These are phyloP conservation scores for Ehretia macrophylla DNA, from an alignment of 257 asterid genomes.

Conservation along the genomic window DNA sequence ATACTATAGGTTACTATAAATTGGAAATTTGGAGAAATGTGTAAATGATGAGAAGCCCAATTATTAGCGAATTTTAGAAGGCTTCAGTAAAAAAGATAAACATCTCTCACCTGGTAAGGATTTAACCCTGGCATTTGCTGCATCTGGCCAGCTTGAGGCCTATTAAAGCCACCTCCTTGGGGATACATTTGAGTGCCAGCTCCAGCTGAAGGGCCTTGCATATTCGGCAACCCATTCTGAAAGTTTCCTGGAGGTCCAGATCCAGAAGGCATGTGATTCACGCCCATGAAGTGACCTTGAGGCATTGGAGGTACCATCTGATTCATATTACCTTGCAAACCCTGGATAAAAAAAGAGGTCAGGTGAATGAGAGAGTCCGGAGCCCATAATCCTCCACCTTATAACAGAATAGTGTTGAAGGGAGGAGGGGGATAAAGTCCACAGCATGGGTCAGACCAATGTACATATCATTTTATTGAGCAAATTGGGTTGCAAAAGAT, in stretches of 20 bases:
- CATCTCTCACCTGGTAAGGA: slow-evolving; percentile 70
- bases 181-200: slow-evolving; percentile 78
- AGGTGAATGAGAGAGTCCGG: slow-evolving; percentile 12
- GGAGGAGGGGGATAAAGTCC: not conserved
- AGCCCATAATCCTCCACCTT: not conserved
- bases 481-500: too few relatives aligned
- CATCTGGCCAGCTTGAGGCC: slow-evolving; percentile 80
- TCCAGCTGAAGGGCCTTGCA: slow-evolving; percentile 47
- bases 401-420: not conserved
- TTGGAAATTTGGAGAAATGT: too few relatives aligned
- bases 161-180: slow-evolving; percentile 71
- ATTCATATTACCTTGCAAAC: slow-evolving; percentile 74
- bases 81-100: not conserved
- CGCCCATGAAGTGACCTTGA: slow-evolving; percentile 79
- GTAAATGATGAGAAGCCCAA: too few relatives aligned
- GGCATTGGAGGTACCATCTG: slow-evolving; percentile 78
- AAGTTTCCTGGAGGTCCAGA: slow-evolving; percentile 66
- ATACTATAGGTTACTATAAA: too few relatives aligned
- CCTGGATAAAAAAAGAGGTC: slow-evolving; percentile 28
- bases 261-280: slow-evolving; percentile 66
- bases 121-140: slow-evolving; percentile 89
- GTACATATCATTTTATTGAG: not conserved
- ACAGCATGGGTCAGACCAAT: not conserved
- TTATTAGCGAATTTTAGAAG: not conserved
- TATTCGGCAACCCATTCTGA: slow-evolving; percentile 47